phyloP scores from a whole-genome alignment of 345 rosid genomes.

The Eucalyptus globulus region DNA sequence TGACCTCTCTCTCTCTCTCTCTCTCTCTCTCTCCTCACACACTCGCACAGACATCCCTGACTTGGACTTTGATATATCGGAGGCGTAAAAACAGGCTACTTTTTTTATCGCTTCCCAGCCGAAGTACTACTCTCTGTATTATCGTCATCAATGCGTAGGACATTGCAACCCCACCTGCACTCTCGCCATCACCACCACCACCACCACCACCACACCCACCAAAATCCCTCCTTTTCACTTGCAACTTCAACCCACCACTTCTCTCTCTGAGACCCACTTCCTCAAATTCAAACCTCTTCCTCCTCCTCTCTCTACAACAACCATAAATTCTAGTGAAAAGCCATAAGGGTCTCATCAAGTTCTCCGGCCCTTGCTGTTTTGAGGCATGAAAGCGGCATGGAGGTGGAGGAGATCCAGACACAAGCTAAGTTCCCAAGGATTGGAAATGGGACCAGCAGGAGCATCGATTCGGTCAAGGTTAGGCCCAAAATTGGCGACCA shows the following conservation, averaged over 20 bases:
- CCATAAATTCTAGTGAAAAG: background rate
- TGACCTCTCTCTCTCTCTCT: background rate
- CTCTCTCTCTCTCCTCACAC: background rate
- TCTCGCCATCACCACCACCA: background rate
- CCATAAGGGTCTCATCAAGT: background rate
- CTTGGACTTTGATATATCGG: slow-evolving; percentile 73
- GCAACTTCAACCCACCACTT: background rate
- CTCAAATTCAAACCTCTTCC: background rate
- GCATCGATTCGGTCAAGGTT: slow-evolving; percentile 14
- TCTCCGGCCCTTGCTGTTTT: background rate
- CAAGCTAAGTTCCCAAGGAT: slow-evolving; percentile 52
- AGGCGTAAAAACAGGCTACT: slow-evolving; percentile 30
- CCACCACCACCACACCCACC: slow-evolving; percentile 9
- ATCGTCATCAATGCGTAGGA: slow-evolving; percentile 54
- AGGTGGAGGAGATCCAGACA: slow-evolving; percentile 62
- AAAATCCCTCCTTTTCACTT: background rate
- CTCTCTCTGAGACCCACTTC: background rate
- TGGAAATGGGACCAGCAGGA: slow-evolving; percentile 30
- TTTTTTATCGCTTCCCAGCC: slow-evolving; percentile 12
- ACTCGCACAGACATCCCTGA: slow-evolving; percentile 23
- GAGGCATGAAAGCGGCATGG: slow-evolving; percentile 87
- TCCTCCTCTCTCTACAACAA: background rate
- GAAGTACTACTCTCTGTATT: slow-evolving; percentile 22
- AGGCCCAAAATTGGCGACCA: background rate
- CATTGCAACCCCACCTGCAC: slow-evolving; percentile 31